Conservation (phyloP, 768 basidiomycete species). For the Suillus lakei region DNA sequence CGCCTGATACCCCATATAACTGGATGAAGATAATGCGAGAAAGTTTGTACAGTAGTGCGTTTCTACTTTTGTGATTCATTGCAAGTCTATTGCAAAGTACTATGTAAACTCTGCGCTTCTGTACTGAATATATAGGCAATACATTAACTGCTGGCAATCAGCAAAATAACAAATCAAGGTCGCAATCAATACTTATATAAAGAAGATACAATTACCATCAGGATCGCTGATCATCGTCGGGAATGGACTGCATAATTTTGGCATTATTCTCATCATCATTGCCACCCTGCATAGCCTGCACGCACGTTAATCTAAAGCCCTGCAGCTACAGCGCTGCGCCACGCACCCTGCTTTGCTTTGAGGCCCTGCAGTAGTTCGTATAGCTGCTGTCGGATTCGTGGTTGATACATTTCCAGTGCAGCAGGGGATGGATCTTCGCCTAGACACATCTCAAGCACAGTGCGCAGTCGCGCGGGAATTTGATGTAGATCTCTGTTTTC, state of each 20-base stretch:
- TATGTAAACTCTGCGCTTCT: conserved; percentile 3
- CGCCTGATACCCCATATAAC: background rate
- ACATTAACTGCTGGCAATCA: conserved; percentile 3
- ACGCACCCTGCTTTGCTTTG: conserved; percentile 47
- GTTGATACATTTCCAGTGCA: conserved; percentile 42
- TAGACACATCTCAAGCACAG: conserved; percentile 47
- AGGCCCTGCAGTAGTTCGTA: conserved; percentile 46
- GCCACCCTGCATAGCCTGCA: conserved; percentile 10
- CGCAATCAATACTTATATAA: conserved; percentile 3
- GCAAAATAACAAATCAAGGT: background rate
- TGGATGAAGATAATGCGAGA: background rate
- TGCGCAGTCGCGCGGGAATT: conserved; percentile 43
- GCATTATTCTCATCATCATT: conserved; percentile 7
- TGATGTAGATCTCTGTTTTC: conserved; percentile 42
- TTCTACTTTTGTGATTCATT: background rate
- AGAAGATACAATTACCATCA: background rate
- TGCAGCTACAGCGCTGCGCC: conserved; percentile 22
- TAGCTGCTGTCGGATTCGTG: conserved; percentile 41
- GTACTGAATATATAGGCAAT: conserved; percentile 3
- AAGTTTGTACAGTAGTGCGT: background rate
- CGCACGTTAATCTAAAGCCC: conserved; percentile 1
- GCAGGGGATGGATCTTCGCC: conserved; percentile 44
- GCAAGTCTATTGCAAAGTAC: background rate
- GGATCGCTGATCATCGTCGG: background rate
- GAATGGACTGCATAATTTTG: background rate